Percentiles rank a stretch among this genome's conserved stretches.
Conservation (phyloP, 2,329 filamentous ascomycete genomes). For the Aspergillus terreus region DNA sequence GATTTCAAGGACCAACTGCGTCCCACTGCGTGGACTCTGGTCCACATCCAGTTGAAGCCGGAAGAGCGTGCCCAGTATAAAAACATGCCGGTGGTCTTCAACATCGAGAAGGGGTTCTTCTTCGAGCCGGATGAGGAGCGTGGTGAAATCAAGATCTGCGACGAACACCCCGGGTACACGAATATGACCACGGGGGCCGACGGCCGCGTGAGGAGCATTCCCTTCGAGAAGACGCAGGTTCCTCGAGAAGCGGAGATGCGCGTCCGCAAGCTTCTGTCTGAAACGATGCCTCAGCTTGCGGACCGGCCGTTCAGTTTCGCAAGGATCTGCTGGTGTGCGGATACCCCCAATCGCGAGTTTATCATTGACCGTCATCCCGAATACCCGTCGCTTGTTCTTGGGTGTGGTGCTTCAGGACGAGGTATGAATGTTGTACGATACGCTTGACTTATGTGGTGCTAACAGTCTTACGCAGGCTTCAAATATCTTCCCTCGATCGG, state of each 20-base stretch:
- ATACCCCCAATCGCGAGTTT: conserved; percentile 53
- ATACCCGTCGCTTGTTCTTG: conserved; percentile 43
- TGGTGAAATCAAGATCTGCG: conserved; percentile 38
- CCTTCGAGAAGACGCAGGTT: conserved; percentile 42
- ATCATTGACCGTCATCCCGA: conserved; percentile 50
- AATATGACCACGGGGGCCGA: conserved; percentile 37
- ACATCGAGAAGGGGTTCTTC: conserved; percentile 48
- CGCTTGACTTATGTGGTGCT: not conserved
- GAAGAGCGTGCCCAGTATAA: conserved; percentile 43
- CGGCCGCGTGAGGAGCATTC: conserved; percentile 30
- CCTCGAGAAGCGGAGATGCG: conserved; percentile 47
- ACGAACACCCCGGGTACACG: conserved; percentile 55
- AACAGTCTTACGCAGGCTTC: conserved; percentile 34
- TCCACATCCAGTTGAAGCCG: conserved; percentile 42
- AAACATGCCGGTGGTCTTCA: conserved; percentile 43
- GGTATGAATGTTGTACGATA: conserved; percentile 5
- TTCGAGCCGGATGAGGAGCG: conserved; percentile 44
- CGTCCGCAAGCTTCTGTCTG: conserved; percentile 46
- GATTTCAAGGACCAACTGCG: conserved; percentile 45
- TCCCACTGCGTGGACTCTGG: conserved; percentile 47
- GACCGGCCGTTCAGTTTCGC: conserved; percentile 49
- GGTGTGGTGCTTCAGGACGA: conserved; percentile 47
- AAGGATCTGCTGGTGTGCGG: conserved; percentile 56
- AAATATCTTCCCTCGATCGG: conserved; percentile 52
- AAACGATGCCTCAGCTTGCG: conserved; percentile 52